These are phyloP conservation scores for Massariosphaeria phaeospora DNA, from an alignment of 495 filamentous ascomycete species.

Conservation along the genomic window DNA sequence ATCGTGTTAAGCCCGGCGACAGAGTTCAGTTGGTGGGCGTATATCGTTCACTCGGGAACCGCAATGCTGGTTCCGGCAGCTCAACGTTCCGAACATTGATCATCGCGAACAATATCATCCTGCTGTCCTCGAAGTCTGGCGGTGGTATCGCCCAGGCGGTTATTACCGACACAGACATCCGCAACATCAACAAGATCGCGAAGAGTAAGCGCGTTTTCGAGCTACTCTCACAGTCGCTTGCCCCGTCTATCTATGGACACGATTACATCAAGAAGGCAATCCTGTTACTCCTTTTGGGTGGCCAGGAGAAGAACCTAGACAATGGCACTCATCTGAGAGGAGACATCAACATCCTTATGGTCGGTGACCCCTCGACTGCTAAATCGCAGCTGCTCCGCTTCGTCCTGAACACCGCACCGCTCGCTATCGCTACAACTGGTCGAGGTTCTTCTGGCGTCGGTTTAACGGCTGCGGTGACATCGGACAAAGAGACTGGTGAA, in stretches of 20 bases:
- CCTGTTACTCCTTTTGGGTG: constrained; percentile 91
- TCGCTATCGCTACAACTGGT: constrained; percentile 96
- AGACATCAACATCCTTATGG: constrained; percentile 99
- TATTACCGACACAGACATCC: constrained; percentile 96
- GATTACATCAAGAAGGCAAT: constrained; percentile 99
- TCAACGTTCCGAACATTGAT: constrained; percentile 90
- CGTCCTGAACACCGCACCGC: constrained; percentile 92
- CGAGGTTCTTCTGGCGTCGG: constrained; percentile 96
- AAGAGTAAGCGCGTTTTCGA: constrained; percentile 96
- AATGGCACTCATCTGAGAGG: constrained; percentile 97
- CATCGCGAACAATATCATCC: constrained; percentile 89
- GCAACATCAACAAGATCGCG: constrained; percentile 95
- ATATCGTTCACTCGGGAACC: constrained; percentile 87
- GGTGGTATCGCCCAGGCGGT: constrained; percentile 87
- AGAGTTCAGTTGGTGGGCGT: constrained; percentile 93
- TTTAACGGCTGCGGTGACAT: constrained; percentile 94
- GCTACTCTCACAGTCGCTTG: constrained; percentile 87
- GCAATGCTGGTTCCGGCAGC: constrained; percentile 79
- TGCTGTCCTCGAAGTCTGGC: constrained; percentile 91
- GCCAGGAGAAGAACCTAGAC: constrained; percentile 97
- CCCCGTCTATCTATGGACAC: constrained; percentile 96
- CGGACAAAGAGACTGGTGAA: constrained; percentile 96
- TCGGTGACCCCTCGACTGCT: constrained; percentile 96
- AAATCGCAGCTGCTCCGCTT: constrained; percentile 98
- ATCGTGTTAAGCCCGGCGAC: constrained; percentile 91